Conservation (phyloP, 352 stramenopile species). For the Globisporangium okanoganense region DNA sequence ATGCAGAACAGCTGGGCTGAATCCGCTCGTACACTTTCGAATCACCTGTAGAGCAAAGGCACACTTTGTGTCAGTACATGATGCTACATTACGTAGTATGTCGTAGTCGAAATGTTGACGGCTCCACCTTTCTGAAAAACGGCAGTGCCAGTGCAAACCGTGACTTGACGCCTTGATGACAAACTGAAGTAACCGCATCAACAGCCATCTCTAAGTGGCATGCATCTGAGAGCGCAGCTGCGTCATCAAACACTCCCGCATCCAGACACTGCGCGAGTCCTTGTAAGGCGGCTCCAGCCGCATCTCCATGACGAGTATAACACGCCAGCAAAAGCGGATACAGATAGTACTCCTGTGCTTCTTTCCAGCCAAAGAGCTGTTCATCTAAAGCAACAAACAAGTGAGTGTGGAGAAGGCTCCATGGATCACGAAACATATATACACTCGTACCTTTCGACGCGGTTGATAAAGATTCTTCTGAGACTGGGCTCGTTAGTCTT, state of each 20-base stretch:
- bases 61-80: neutral
- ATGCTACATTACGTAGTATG: neutral
- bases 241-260: conserved; percentile 45
- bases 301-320: conserved; percentile 66
- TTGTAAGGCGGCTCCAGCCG: conserved; percentile 44
- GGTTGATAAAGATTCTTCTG: neutral
- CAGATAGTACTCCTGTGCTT: conserved; percentile 61
- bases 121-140: conserved; percentile 66
- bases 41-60: conserved; percentile 32
- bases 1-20: conserved; percentile 53
- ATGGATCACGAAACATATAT: neutral
- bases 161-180: conserved; percentile 73
- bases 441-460: neutral
- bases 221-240: conserved; percentile 21
- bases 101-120: no score
- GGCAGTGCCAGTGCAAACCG: conserved; percentile 54
- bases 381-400: neutral
- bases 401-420: neutral
- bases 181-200: conserved; percentile 63
- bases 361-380: conserved; percentile 10
- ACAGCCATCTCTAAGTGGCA: conserved; percentile 53
- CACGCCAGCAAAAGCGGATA: conserved; percentile 75
- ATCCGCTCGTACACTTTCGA: conserved; percentile 33
- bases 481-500: neutral
- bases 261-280: conserved; percentile 61